Evolutionary conservation across 2,329 filamentous ascomycete species (phyloP).

Genomic region (Scorias spongiosa): DNA sequence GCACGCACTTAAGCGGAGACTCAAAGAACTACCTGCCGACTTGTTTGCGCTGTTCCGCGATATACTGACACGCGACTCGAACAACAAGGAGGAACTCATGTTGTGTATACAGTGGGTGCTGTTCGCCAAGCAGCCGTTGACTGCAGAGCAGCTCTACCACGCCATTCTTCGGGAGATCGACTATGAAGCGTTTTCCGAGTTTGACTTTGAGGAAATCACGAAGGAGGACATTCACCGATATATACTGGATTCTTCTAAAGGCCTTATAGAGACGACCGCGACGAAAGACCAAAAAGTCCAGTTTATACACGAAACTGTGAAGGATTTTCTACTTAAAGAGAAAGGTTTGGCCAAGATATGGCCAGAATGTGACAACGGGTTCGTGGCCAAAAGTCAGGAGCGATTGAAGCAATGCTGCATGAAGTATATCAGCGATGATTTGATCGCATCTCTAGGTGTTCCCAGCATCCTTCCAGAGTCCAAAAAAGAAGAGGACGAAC

Average conservation of each 20-base stretch:
- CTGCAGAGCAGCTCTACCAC: conserved; percentile 29
- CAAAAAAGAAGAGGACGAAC: conserved; percentile 1
- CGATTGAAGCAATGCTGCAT: conserved; percentile 1
- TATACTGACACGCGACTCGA: conserved; percentile 32
- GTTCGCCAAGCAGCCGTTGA: conserved; percentile 31
- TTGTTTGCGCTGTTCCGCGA: conserved; percentile 36
- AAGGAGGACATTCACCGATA: conserved; percentile 17
- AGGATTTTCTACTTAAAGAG: neutral
- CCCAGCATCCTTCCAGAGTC: neutral
- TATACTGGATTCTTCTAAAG: conserved; percentile 33
- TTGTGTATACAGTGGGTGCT: conserved; percentile 41
- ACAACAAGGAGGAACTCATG: conserved; percentile 26
- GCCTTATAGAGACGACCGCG: conserved; percentile 29
- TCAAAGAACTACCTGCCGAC: conserved; percentile 25
- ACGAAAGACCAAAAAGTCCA: conserved; percentile 2
- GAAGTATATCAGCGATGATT: neutral
- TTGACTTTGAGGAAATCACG: neutral
- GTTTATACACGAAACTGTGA: conserved; percentile 1
- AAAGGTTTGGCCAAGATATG: neutral
- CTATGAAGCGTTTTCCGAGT: neutral
- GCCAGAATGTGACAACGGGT: neutral
- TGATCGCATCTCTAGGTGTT: neutral
- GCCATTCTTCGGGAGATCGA: neutral
- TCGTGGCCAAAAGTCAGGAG: neutral
- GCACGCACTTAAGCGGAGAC: conserved; percentile 15